Evolutionary conservation across 2,329 filamentous ascomycete genomes (phyloP).

Genomic region (Aspergillus pseudotamarii): DNA sequence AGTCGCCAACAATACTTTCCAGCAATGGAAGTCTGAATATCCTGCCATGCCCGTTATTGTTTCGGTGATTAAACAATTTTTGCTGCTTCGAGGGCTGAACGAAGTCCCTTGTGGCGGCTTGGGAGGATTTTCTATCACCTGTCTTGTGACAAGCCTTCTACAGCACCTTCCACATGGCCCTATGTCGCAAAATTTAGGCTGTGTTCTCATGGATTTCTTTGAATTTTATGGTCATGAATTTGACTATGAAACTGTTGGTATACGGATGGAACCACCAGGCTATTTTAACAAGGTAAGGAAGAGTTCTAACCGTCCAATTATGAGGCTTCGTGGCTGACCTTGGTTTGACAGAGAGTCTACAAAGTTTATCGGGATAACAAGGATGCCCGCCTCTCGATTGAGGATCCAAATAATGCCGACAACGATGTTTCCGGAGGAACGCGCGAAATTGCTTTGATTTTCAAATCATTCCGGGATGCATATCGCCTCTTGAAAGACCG

Average conservation of each 20-base stretch:
- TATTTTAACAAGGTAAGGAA: conserved; percentile 72
- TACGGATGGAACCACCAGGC: conserved; percentile 73
- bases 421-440: conserved; percentile 95
- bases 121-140: conserved; percentile 92
- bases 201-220: conserved; percentile 83
- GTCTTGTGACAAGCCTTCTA: conserved; percentile 85
- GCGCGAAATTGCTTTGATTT: conserved; percentile 67
- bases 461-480: conserved; percentile 70
- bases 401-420: conserved; percentile 80
- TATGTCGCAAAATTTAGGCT: conserved; percentile 70
- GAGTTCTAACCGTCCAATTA: not conserved
- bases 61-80: conserved; percentile 86
- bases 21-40: conserved; percentile 75
- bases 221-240: conserved; percentile 86
- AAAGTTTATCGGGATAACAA: conserved; percentile 58
- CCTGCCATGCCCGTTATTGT: conserved; percentile 86
- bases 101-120: conserved; percentile 90
- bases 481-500: conserved; percentile 59
- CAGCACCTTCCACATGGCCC: conserved; percentile 76
- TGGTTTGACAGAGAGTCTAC: conserved; percentile 34
- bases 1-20: conserved; percentile 77
- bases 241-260: conserved; percentile 69
- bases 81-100: conserved; percentile 86
- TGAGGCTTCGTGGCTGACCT: conserved; percentile 8
- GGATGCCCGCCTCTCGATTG: conserved; percentile 74